Evolutionary conservation across 2,329 filamentous ascomycete genomes (phyloP), one percentile per base, ranked within the genome.

Genomic region (Harringtonia aguacate): DNA sequence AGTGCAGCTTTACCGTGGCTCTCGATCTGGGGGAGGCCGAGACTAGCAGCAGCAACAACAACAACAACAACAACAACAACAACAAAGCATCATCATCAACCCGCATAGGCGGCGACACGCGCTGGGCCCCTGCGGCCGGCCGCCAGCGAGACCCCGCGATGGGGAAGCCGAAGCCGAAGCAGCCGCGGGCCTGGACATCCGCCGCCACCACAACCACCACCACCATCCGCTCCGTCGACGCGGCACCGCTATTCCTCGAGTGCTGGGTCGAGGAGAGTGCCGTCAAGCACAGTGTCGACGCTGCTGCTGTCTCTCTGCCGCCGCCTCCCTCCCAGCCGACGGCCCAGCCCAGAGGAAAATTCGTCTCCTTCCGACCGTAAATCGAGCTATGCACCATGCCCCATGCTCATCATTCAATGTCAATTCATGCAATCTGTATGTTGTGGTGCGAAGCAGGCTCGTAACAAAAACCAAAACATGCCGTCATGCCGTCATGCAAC

Each of bases 1-100:
- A 73, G 2, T 87, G 83, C 58, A 84, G 81, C 0, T 90, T 85
- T 59, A 86, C 83, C 0, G 60, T 90, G n/a, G 81, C 80, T 1
- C 72, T 90, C 34, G 85, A 90, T 60, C 58, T 89, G 50, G 75
- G 74, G 33, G 75, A 82, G 20, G 69, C 79, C 34, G n/a, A n/a
- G n/a, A n/a, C n/a, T n/a, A n/a, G n/a, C n/a, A n/a, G n/a, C n/a
- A n/a, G n/a, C n/a, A n/a, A n/a, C n/a, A n/a, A n/a, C n/a, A n/a
- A n/a, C n/a, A n/a, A n/a, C n/a, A n/a, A n/a, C n/a, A n/a, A n/a
- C n/a, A n/a, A n/a, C n/a, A n/a, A n/a, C n/a, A 33, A 13, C 18
- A 17, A 36, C 2, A 31, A 22, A 21, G 20, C 31, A 6, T 33
- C 13, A 4, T 22, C 22, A 10, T 4, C 14, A 34, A 13, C 4